Base-by-base conservation (phyloP, 768 basidiomycete species). In the Multifurca ochricompacta region DNA sequence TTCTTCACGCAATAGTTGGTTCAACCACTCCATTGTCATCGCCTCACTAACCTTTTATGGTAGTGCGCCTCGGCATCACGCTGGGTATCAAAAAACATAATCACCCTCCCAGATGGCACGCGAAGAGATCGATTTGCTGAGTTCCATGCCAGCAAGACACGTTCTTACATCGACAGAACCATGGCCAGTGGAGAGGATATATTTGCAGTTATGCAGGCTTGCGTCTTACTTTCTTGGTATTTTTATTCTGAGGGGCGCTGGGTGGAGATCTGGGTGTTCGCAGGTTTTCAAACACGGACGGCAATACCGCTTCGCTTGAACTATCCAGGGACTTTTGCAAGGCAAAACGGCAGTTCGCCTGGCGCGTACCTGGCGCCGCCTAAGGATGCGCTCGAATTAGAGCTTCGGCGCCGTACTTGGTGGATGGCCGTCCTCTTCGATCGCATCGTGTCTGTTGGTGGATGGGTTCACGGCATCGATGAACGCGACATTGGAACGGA, bases 251-350 rank as follows among this genome's bases (percentile, higher is more conserved):
- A 91, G 68, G 89, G 90, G 2, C 77, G 88, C 51, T 80, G 90
- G 90, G 89, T 91, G 8, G 90, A 92, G 69, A 85, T 91, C 3
- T 91, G 90, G 90, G 86, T 91, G 36, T 90, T 90, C 68, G 87
- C 90, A 18, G 87, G 80, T 11, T 91, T 91, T 63, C 86, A 90
- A 65, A 87, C 83, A 14, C 77, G 89, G 28, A 86, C 87, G 18
- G 85, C 87, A 23, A 76, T 91, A 16, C 90, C 89, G 5, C 73
- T 92, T 28, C 82, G 89, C 39, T 70, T 91, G 25, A 92, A 92
- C 67, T 89, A 88, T 66, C 89, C 88, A 3, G 89, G 90, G 32
- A 90, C 89, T 16, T 90, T 84, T 63, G 80, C 82, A 6, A 78
- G 78, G 13, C 81, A 85, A 53, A 80, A 76, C 4, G 79, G 74